Evolutionary conservation across 129 eudicot species (phyloP).

Genomic region (Mikania micrantha): DNA sequence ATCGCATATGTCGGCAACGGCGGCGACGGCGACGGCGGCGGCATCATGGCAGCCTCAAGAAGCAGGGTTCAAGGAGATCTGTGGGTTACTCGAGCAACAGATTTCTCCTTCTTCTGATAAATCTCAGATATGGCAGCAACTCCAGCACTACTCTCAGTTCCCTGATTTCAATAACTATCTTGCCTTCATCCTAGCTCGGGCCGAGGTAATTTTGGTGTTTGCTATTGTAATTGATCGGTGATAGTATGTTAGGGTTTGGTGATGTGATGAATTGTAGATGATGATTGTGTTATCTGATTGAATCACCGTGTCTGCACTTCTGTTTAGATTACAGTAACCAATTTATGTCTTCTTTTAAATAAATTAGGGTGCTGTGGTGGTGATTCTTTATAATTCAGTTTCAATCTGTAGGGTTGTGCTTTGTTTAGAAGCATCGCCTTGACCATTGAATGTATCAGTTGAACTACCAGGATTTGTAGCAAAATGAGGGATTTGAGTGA

Average conservation of each 20-base stretch:
- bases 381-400: neutral
- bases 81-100: constrained; percentile 82
- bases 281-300: neutral
- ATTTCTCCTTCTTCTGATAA: constrained; percentile 89
- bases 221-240: neutral
- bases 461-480: neutral
- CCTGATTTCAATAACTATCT: constrained; percentile 97
- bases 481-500: neutral
- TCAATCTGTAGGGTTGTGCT: neutral
- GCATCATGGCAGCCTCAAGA: constrained; percentile 82
- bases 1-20: constrained; percentile 8
- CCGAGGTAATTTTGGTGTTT: constrained; percentile 43
- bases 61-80: constrained; percentile 91
- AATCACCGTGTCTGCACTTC: constrained; percentile 6
- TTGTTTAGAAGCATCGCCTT: neutral
- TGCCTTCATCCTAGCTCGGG: constrained; percentile 78
- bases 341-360: neutral
- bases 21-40: constrained; percentile 18
- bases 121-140: constrained; percentile 85
- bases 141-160: constrained; percentile 76
- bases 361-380: neutral
- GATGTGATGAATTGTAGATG: neutral
- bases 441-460: neutral
- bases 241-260: constrained; percentile 7
- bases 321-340: constrained; percentile 1